Percentiles rank a stretch among this genome's conserved stretches.
Evolutionary conservation across 2,329 filamentous ascomycete species (phyloP).

Genomic region (Verticillium zaregamsianum): DNA sequence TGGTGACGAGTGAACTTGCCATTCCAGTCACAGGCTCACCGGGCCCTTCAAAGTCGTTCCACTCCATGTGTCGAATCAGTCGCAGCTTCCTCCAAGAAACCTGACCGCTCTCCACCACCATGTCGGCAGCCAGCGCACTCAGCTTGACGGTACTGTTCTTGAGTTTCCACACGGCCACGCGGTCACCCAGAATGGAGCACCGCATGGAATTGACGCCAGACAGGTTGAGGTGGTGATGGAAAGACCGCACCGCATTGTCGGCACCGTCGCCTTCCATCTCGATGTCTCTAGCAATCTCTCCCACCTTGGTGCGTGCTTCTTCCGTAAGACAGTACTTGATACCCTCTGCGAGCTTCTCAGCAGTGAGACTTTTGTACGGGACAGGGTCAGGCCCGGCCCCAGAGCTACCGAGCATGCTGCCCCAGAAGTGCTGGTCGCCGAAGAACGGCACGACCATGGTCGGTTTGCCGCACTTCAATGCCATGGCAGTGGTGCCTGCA

Average conservation of each 20-base stretch:
- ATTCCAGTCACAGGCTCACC: conserved; percentile 68
- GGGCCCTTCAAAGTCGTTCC: conserved; percentile 74
- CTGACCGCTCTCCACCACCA: conserved; percentile 57
- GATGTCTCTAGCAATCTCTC: conserved; percentile 57
- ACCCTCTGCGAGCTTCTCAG: conserved; percentile 63
- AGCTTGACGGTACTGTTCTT: conserved; percentile 58
- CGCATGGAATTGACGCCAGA: conserved; percentile 52
- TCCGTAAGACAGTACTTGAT: conserved; percentile 64
- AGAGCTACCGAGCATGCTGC: conserved; percentile 59
- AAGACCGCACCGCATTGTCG: conserved; percentile 62
- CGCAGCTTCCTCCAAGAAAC: conserved; percentile 60
- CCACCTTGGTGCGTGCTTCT: conserved; percentile 53
- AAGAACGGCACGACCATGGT: conserved; percentile 79
- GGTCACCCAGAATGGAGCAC: conserved; percentile 61
- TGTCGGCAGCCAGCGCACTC: conserved; percentile 60
- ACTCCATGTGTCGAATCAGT: conserved; percentile 63
- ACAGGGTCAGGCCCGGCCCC: conserved; percentile 63
- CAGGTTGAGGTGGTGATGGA: conserved; percentile 57
- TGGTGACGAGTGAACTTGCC: conserved; percentile 56
- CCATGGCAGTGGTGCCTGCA: conserved; percentile 71
- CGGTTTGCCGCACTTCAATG: conserved; percentile 65
- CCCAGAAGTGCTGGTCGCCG: conserved; percentile 78
- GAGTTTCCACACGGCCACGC: conserved; percentile 62
- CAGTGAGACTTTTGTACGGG: conserved; percentile 63
- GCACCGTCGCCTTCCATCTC: conserved; percentile 63